Evolutionary conservation across 2,329 filamentous ascomycete genomes (phyloP), one percentile per base, ranked within the genome.

Genomic region (Nannizzia gypsea): DNA sequence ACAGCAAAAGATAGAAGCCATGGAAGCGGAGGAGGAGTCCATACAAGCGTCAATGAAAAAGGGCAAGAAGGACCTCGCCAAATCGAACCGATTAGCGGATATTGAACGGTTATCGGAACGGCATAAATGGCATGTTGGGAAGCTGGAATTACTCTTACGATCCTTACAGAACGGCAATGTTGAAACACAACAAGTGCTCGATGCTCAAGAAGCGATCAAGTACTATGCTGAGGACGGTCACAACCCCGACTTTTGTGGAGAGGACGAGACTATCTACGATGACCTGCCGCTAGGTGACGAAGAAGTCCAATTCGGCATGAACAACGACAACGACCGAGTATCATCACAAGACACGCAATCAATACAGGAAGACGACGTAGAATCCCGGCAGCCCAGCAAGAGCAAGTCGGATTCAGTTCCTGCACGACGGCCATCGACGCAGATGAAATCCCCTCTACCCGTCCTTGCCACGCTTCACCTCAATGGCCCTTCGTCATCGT

Each of bases 271-370:
- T 64, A 87, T 99, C 74, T 99, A 97, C 77, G 90, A 99, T 71
- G 92, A 96, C 59, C 81, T 97, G 60, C 88, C 91, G 68, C 83
- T 99, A 48, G 86, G 95, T 63, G 90, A 95, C 67, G 93, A 97
- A 68, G 93, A 96, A 72, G 90, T 89, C 60, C 81, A 84, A 59
- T 96, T 87, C 69, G 93, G 91, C 65, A 85, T 96, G 79, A 80
- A 78, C 65, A 81, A 80, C 63, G 91, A 96, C 31, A 85, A 85
- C 72, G 93, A 97, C 74, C 85, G 86, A 68, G 85, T 88, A 63
- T 97, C 92, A n/a, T 96, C 92, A 62, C 91, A 97, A 76, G 93
- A 99, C 73, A 83, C 88, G 28, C 90, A 95, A 70, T 97, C 93
- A 57, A 80, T 95, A 78, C 89, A 91, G 68, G 92, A 96, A 63